Evolutionary conservation across 257 asterid genomes (phyloP).

Genomic region (Forsythia suspensa): DNA sequence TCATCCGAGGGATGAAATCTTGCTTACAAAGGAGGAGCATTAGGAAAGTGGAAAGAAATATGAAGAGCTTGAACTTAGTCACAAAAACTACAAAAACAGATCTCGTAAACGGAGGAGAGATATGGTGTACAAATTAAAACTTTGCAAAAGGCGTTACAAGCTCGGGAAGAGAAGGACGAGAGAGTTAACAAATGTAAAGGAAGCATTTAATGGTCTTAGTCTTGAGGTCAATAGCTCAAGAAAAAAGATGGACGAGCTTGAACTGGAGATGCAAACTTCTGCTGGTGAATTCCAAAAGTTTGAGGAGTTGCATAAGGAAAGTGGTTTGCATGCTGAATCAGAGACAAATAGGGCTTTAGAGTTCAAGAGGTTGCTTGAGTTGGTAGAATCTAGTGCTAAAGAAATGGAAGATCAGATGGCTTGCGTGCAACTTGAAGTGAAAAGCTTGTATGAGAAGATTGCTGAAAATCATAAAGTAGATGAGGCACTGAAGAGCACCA

Average conservation of each 20-base stretch:
- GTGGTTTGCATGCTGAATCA: conserved; percentile 68
- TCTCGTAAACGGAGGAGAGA: conserved; percentile 53
- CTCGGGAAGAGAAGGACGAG: conserved; percentile 54
- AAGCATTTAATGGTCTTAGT: conserved; percentile 54
- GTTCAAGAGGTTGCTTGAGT: conserved; percentile 67
- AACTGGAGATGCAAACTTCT: conserved; percentile 49
- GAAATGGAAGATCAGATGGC: conserved; percentile 64
- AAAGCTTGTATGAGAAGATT: conserved; percentile 48
- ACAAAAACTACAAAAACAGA: conserved; percentile 58
- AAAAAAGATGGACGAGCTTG: conserved; percentile 65
- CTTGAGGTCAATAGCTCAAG: conserved; percentile 68
- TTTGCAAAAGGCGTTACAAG: conserved; percentile 59
- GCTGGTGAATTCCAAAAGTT: conserved; percentile 54
- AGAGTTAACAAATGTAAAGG: conserved; percentile 58
- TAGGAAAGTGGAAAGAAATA: conserved; percentile 41
- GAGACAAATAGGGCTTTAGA: conserved; percentile 66
- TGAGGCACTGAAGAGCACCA: conserved; percentile 50
- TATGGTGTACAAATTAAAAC: conserved; percentile 52
- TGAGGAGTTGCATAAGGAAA: conserved; percentile 77
- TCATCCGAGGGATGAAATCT: conserved; percentile 55
- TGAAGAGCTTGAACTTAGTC: conserved; percentile 53
- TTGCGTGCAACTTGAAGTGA: conserved; percentile 56
- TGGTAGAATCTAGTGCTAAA: conserved; percentile 52
- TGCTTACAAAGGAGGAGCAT: conserved; percentile 50
- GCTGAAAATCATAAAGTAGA: conserved; percentile 66